Percentiles rank a stretch among this genome's conserved stretches.
phyloP scores from a whole-genome alignment of 2,329 filamentous ascomycete genomes.

The Paramyrothecium roridum region DNA sequence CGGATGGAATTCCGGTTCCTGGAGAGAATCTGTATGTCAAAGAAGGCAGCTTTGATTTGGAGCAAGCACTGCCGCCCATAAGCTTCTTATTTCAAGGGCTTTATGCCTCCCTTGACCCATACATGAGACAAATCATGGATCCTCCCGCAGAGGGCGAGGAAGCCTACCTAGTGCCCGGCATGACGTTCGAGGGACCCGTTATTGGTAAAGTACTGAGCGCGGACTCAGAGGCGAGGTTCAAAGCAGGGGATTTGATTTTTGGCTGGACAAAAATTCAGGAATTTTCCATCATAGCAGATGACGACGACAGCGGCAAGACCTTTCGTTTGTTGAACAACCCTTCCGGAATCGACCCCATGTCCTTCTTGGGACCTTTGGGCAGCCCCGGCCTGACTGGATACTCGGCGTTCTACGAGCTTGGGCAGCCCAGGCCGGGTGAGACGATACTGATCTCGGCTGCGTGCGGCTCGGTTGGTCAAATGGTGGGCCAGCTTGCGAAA shows the following conservation, averaged over 20 bases:
- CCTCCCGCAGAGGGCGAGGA: conserved; percentile 59
- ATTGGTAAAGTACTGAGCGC: too few species aligned
- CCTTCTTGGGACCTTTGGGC: conserved; percentile 68
- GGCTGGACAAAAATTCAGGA: too few species aligned
- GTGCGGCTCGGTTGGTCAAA: conserved; percentile 69
- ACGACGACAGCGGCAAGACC: conserved; percentile 52
- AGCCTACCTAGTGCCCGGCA: conserved; percentile 57
- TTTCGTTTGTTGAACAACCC: conserved; percentile 69
- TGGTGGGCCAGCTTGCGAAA: conserved; percentile 75
- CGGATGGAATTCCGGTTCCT: conserved; percentile 59
- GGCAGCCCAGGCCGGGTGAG: conserved; percentile 71
- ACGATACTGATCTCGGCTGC: conserved; percentile 76
- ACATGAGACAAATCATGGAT: conserved; percentile 67
- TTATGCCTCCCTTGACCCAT: conserved; percentile 71
- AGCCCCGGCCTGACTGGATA: conserved; percentile 79
- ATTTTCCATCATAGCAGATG: too few species aligned
- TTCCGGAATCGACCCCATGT: conserved; percentile 54
- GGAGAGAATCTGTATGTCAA: conserved; percentile 65
- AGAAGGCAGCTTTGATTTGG: conserved; percentile 57
- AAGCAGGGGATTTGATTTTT: too few species aligned
- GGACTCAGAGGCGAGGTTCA: too few species aligned
- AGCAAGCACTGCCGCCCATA: conserved; percentile 37
- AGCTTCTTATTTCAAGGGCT: too few species aligned
- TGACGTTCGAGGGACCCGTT: conserved; percentile 60
- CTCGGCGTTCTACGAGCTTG: conserved; percentile 71